Base-by-base conservation (phyloP, 805 yeast species). In the Grigorovia transvaalensis region DNA sequence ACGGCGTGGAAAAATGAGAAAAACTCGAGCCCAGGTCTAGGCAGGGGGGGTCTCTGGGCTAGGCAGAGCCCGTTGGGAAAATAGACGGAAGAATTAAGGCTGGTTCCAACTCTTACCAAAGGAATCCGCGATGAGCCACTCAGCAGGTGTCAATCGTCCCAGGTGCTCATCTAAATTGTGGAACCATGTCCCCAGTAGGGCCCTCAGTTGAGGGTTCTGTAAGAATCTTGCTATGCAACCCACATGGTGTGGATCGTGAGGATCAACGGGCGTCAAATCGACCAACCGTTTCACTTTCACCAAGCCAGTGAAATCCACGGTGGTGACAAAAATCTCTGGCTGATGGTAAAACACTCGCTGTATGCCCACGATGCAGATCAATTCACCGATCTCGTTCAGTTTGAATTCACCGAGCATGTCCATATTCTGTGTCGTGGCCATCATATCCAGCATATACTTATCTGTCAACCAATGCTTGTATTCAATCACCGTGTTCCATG, bases 341-440 rank as follows among this genome's bases (percentile, higher is more conserved):
- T 38, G 42, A 15, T 38, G 42, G 15, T 38, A 38, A 38, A 15
- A 38, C n/a, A 38, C 30, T 8, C 45, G 45, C 27, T 52, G 56
- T n/a, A 46, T 50, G 7, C 61, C 57, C 3, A 57, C 49, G 3
- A 59, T 50, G 42, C 61, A 58, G 43, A 57, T 53, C 9, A 54
- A 46, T 20, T 51, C 52, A 5, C 43, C 18, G 19, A 52, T 56
- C 18, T 56, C 50, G 7, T 54, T 53, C 3, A 48, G 42, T 6
- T 55, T 56, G 48, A 61, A 54, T 17, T 45, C 46, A 8, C 64
- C 64, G 4, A 58, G 9, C 15, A 45, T 17, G 11, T 18, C 47
- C 12, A 27, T n/a, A 23, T 30, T 33, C 15, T 41, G 48, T 5
- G 40, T 30, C 4, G 17, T 27, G 12, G 33, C 30, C 20, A 12